Evolutionary conservation across 225 moss, liverwort and hornwort genomes (phyloP).

Genomic region (Pseudoscleropodium purum): DNA sequence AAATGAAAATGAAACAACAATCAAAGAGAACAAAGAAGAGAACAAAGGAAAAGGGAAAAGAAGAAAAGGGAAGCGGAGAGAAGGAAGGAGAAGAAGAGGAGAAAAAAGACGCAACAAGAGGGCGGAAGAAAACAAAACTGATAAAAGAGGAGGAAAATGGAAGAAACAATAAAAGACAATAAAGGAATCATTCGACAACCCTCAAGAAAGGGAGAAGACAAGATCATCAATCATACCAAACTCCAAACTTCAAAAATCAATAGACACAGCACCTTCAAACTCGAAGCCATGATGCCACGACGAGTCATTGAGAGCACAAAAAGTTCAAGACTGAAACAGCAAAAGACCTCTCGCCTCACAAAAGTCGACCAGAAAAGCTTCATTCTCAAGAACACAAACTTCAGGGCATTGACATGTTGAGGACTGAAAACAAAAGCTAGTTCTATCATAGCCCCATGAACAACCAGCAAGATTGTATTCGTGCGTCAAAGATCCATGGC

Average conservation of each 20-base stretch:
- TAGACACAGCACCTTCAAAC: background rate
- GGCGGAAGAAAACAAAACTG: rapidly evolving
- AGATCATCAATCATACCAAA: no score
- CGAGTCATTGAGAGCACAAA: background rate
- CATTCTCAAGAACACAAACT: background rate
- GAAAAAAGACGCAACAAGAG: rapidly evolving
- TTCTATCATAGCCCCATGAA: background rate
- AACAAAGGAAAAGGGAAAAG: background rate
- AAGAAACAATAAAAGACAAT: no score
- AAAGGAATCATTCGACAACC: background rate
- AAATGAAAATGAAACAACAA: background rate
- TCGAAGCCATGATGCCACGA: background rate
- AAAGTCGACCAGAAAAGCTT: background rate
- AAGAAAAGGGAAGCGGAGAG: background rate
- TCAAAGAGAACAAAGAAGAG: background rate
- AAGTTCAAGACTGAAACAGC: background rate
- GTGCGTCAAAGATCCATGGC: background rate
- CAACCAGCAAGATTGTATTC: background rate
- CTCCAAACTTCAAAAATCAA: background rate
- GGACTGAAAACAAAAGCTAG: background rate
- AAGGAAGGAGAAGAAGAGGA: background rate
- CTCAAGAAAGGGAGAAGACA: background rate
- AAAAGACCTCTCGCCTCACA: background rate
- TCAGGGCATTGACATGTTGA: background rate
- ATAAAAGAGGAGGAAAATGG: background rate